phyloP scores from a whole-genome alignment of 2,329 filamentous ascomycete genomes.

The Teratosphaeria nubilosa region DNA sequence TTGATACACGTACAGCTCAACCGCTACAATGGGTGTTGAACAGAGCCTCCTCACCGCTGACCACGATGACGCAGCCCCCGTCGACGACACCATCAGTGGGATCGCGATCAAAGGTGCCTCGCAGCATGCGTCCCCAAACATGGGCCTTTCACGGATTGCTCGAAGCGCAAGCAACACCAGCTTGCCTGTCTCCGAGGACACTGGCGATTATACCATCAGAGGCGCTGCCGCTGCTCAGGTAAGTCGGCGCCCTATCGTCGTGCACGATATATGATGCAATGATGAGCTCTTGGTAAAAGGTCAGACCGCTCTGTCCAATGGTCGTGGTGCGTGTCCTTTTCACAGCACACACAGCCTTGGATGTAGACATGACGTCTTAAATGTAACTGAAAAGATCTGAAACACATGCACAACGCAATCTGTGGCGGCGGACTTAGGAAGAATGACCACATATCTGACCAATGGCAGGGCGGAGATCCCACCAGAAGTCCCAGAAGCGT shows the following conservation, averaged over 20 bases:
- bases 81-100: not conserved
- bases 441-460: not conserved
- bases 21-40: not conserved
- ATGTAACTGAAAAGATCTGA: conserved; percentile 71
- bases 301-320: conserved; percentile 39
- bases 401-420: not conserved
- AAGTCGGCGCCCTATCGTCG: not conserved
- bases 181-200: not conserved
- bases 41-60: not conserved
- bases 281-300: conserved; percentile 57
- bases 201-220: not conserved
- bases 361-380: conserved; percentile 13
- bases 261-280: conserved; percentile 18
- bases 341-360: conserved; percentile 14
- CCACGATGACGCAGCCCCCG: not conserved
- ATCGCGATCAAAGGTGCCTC: not conserved
- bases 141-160: not conserved
- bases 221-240: conserved; percentile 1
- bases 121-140: not conserved
- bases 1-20: not conserved
- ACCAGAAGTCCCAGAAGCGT: not conserved
- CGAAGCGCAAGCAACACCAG: not conserved
- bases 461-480: not conserved
- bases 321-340: not conserved
- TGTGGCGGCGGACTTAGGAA: not conserved